These are phyloP conservation scores for Lipomyces yamanashiensis DNA, from an alignment of 805 yeast genomes.

Conservation along the genomic window DNA sequence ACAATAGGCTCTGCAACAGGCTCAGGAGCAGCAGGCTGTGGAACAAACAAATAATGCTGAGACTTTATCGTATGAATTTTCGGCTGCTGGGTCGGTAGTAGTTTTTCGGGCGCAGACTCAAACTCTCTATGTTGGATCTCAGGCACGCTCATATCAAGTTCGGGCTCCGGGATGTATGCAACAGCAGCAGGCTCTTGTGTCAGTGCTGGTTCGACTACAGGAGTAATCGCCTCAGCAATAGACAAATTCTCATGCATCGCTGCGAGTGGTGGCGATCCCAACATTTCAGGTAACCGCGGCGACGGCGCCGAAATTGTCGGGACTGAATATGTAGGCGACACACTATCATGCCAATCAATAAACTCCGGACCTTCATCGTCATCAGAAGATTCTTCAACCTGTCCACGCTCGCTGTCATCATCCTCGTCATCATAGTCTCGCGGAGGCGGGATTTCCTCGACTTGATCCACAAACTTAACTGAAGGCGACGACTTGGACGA, in stretches of 20 bases:
- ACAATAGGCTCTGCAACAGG: neutral
- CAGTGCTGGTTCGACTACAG: neutral
- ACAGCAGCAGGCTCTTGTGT: neutral
- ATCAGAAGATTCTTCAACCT: constrained; percentile 8
- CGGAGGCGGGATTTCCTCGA: constrained; percentile 6
- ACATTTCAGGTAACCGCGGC: constrained; percentile 6
- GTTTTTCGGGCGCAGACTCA: neutral
- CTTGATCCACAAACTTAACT: constrained; percentile 11
- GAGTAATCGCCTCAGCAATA: neutral
- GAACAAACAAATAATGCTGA: constrained; percentile 26
- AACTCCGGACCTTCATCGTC: constrained; percentile 16
- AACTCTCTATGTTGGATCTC: neutral
- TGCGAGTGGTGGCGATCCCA: constrained; percentile 4
- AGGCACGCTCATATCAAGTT: neutral
- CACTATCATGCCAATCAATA: neutral
- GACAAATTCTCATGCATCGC: neutral
- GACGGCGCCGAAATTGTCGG: constrained; percentile 5
- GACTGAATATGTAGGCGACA: neutral
- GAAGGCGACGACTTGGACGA: constrained; percentile 3
- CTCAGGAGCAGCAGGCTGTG: constrained; percentile 3
- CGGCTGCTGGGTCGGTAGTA: constrained; percentile 7
- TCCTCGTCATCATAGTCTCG: constrained; percentile 17
- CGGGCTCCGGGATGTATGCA: neutral
- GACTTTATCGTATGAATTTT: constrained; percentile 21
- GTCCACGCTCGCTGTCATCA: constrained; percentile 8